A percentile compares a stretch with the other conserved stretches of the same genome.
These are phyloP conservation scores for Cynara cardunculus DNA, from an alignment of 129 eudicot species.

Conservation along the genomic window DNA sequence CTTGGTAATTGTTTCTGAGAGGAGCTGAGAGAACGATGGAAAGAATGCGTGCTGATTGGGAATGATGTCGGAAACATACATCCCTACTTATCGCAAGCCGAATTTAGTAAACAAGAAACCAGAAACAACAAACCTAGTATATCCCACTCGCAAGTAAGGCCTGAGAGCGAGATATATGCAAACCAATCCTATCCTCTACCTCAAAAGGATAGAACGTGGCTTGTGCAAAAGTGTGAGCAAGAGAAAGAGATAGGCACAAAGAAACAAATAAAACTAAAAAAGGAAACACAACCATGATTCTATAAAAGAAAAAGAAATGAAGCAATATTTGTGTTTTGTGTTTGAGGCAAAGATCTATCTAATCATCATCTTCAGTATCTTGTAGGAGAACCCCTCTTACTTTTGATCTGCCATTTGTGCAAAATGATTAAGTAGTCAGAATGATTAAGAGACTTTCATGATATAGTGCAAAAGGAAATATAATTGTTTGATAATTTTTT, in stretches of 20 bases:
- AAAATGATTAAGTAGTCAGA: slow-evolving; percentile 6
- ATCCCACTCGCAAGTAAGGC: not conserved
- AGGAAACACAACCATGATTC: too few species aligned
- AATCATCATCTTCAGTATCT: slow-evolving; percentile 58
- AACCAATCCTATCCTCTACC: not conserved
- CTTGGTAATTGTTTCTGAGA: too few species aligned
- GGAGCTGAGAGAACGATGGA: too few species aligned
- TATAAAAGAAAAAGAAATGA: not conserved
- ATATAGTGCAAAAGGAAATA: too few species aligned
- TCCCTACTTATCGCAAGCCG: too few species aligned
- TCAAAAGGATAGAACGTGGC: not conserved
- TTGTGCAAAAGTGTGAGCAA: not conserved
- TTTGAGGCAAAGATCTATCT: not conserved
- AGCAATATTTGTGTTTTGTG: not conserved
- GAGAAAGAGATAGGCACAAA: not conserved
- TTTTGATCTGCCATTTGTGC: slow-evolving; percentile 48
- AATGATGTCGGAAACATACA: too few species aligned
- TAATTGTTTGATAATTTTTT: too few species aligned
- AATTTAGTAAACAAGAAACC: too few species aligned
- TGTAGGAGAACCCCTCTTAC: slow-evolving; percentile 66
- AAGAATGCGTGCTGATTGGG: too few species aligned
- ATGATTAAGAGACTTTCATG: too few species aligned
- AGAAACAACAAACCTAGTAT: too few species aligned
- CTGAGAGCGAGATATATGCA: not conserved
- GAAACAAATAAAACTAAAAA: too few species aligned